Base-by-base conservation (phyloP, 176 grass and related monocot species). In the Areca catechu region DNA sequence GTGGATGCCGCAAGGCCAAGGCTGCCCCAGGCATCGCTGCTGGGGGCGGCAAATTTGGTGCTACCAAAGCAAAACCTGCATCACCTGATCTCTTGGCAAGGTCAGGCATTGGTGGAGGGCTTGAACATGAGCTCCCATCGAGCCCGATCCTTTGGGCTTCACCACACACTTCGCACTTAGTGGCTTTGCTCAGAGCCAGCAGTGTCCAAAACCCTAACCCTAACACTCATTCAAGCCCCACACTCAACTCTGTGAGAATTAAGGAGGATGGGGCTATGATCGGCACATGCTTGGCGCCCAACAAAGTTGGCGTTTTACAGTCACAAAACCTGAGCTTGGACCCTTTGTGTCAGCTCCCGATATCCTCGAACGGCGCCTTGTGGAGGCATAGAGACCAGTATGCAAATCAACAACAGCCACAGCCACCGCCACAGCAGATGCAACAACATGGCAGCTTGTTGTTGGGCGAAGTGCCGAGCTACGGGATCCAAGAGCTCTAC, bases 1-100 rank as follows among this genome's bases (percentile, higher is more conserved):
- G 85, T 1, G 77, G 80, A 3, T 89, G 76, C 80, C 85, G 85
- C 43, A 88, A 79, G 68, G 53, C 73, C 83, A 21, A 77, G 83
- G 23, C 83, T 67, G 25, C 25, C 79, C 34, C 34, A 14, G 34
- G 10, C 34, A 43, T 43, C 34, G 34, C 34, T 3, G 34, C 34
- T 1, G 34, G 34, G 34, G 34, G 34, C 34, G 3, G 1, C 34
- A 43, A 43, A 3, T 12, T 12, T 6, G 77, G 72, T 72, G 0
- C 51, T 68, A 7, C 77, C 82, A 60, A 30, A 27, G 5, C 57
- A 23, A 60, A 60, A 22, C 27, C 16, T 16, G 29, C 23, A 9
- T 37, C 57, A 17, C 1, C 57, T 5, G 25, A 60, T 0, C 23
- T 60, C 5, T n/a, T 37, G 15, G 47, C 49, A 15, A n/a, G 63